Conservation (phyloP, 169 alveolate genomes). For the Eimeria praecox region DNA sequence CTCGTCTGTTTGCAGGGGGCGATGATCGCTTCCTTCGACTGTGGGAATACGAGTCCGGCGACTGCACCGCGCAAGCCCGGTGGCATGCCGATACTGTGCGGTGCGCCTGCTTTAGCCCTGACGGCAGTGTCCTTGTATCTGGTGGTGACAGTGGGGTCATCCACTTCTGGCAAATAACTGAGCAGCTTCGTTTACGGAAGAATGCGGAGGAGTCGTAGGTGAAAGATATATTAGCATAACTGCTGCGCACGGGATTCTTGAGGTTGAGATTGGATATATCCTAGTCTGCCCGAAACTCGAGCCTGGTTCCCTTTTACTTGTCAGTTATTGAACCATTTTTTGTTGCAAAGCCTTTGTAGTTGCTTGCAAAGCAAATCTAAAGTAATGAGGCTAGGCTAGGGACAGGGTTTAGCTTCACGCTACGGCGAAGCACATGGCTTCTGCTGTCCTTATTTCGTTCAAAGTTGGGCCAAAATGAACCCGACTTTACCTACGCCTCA, state of each 20-base stretch:
- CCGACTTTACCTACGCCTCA: not conserved
- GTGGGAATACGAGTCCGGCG: conserved; percentile 95
- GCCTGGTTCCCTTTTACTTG: not conserved
- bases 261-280: not conserved
- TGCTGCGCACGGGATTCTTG: not conserved
- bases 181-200: conserved; percentile 22
- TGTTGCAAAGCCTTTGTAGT: not conserved
- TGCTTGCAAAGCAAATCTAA: not conserved
- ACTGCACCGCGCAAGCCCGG: conserved; percentile 32
- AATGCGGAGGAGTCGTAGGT: not conserved
- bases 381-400: no score
- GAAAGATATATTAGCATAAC: not conserved
- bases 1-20: conserved; percentile 88
- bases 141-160: conserved; percentile 92
- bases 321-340: not conserved
- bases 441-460: not conserved
- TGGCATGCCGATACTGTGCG: conserved; percentile 80
- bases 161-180: conserved; percentile 84
- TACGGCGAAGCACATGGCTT: not conserved
- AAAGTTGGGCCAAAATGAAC: not conserved
- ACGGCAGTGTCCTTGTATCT: conserved; percentile 87
- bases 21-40: conserved; percentile 91
- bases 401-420: not conserved
- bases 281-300: not conserved
- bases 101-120: conserved; percentile 88